Conservation (phyloP, 2,329 filamentous ascomycete species). For the Fusarium sororula region DNA sequence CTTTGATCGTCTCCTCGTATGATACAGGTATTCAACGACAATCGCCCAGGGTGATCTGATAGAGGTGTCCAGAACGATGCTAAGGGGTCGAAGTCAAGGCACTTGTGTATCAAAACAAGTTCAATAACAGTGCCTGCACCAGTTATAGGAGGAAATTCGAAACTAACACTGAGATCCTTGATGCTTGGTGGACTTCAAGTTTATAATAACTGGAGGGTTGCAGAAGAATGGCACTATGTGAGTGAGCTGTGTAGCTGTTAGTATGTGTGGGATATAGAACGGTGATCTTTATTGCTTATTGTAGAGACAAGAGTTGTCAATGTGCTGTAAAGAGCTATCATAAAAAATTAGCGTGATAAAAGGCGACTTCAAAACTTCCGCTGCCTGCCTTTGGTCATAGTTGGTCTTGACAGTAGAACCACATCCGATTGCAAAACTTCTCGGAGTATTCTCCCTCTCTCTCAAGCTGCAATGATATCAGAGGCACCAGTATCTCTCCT, state of each 20-base stretch:
- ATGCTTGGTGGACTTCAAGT: constrained; percentile 24
- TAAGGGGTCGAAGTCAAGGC: neutral
- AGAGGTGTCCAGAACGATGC: neutral
- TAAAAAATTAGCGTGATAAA: constrained; percentile 24
- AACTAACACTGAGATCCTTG: constrained; percentile 27
- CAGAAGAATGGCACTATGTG: constrained; percentile 21
- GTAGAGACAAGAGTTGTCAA: constrained; percentile 37
- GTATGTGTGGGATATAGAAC: neutral
- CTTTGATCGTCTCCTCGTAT: neutral
- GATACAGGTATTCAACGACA: neutral
- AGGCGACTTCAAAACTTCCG: constrained; percentile 29
- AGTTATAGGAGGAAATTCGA: constrained; percentile 22
- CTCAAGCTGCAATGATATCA: constrained; percentile 16
- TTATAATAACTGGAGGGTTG: constrained; percentile 5
- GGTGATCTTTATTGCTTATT: neutral
- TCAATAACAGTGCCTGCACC: constrained; percentile 25
- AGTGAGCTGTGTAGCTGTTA: constrained; percentile 9
- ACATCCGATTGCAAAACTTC: constrained; percentile 31
- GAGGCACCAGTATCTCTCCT: constrained; percentile 23
- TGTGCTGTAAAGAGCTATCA: constrained; percentile 35
- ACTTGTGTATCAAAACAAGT: neutral
- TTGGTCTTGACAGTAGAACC: constrained; percentile 16
- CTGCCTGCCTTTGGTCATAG: constrained; percentile 29
- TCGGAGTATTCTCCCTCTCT: constrained; percentile 23
- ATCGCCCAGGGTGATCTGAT: neutral